phyloP scores from a whole-genome alignment of 176 grass and related monocot genomes.

The Carex parvula region DNA sequence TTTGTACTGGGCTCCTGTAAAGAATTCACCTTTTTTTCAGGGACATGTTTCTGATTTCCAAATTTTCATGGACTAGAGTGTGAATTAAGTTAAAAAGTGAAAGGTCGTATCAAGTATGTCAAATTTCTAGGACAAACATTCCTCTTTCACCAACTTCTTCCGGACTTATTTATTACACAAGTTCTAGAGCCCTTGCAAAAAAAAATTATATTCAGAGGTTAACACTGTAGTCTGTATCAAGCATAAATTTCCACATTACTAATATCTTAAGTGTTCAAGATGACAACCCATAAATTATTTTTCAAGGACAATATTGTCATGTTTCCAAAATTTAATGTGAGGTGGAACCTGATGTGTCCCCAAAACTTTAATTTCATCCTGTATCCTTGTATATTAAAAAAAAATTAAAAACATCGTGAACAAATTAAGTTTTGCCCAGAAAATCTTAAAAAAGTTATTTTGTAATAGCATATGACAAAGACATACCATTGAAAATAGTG shows the following conservation, averaged over 20 bases:
- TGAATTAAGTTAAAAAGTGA: neutral
- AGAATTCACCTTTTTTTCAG: neutral
- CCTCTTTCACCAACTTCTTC: neutral
- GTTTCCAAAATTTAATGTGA: neutral
- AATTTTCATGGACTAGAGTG: neutral
- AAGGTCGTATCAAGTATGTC: neutral
- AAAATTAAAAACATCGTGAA: neutral
- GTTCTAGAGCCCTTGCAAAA: neutral
- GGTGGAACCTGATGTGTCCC: neutral
- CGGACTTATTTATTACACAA: neutral
- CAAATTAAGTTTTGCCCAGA: neutral
- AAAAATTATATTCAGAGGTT: neutral
- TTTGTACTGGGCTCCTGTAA: conserved; percentile 18
- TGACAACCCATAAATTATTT: neutral
- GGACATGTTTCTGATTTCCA: neutral
- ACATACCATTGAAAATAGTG: neutral
- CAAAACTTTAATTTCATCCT: neutral
- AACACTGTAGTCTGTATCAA: neutral
- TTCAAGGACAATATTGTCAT: neutral
- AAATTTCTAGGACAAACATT: neutral
- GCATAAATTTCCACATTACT: neutral
- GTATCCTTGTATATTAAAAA: neutral
- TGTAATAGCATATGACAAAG: neutral
- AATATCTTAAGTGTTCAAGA: neutral
- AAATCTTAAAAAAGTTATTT: neutral